These are phyloP conservation scores for Nakazawaea populi DNA, from an alignment of 805 yeast species.

Conservation along the genomic window DNA sequence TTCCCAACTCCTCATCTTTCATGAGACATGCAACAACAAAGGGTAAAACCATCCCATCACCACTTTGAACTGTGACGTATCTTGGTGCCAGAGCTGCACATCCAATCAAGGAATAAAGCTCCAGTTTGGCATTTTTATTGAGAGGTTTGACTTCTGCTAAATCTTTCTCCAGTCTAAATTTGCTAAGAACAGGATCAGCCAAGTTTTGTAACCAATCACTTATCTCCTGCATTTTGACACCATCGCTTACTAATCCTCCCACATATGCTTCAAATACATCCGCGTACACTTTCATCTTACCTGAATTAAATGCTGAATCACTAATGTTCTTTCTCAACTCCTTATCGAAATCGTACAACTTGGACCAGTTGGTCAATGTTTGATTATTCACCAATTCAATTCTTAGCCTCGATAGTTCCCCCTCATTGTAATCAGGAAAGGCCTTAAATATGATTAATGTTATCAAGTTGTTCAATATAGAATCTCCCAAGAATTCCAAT, in stretches of 20 bases:
- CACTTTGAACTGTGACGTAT: constrained; percentile 43
- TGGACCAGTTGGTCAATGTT: constrained; percentile 64
- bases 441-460: constrained; percentile 60
- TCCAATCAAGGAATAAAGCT: constrained; percentile 75
- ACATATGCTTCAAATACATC: constrained; percentile 93
- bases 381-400: constrained; percentile 68
- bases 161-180: constrained; percentile 27
- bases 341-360: constrained; percentile 59
- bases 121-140: constrained; percentile 67
- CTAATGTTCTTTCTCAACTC: constrained; percentile 46
- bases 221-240: constrained; percentile 37
- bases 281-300: constrained; percentile 69
- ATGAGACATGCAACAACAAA: constrained; percentile 63
- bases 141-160: constrained; percentile 28
- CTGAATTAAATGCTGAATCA: constrained; percentile 36
- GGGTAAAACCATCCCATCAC: constrained; percentile 34
- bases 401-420: constrained; percentile 68
- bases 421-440: constrained; percentile 74
- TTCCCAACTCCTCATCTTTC: constrained; percentile 62
- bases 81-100: constrained; percentile 59
- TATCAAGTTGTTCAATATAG: constrained; percentile 68
- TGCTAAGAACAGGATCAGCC: constrained; percentile 38
- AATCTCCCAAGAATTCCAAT: constrained; percentile 86
- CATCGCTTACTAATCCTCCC: constrained; percentile 73
- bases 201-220: constrained; percentile 52